Percentiles rank a stretch among this genome's conserved stretches.
These are phyloP conservation scores for Penicillium arizonense DNA, from an alignment of 495 filamentous ascomycete species.

Conservation along the genomic window DNA sequence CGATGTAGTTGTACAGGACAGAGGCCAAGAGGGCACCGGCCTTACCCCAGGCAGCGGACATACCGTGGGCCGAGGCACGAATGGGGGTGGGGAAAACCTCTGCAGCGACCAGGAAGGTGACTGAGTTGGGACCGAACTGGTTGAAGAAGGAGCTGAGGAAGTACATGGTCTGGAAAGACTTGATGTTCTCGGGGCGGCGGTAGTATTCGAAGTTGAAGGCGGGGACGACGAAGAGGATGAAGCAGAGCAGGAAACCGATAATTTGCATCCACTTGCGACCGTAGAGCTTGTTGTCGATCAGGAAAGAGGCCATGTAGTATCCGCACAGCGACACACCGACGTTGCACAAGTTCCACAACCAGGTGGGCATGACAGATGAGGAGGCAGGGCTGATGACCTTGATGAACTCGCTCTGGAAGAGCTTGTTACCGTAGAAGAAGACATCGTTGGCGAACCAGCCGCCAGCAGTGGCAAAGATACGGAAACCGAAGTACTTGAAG, in stretches of 20 bases:
- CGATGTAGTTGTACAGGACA: constrained; percentile 87
- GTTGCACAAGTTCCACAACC: constrained; percentile 90
- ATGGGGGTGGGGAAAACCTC: constrained; percentile 90
- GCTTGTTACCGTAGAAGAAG: constrained; percentile 98
- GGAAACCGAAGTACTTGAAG: constrained; percentile 75
- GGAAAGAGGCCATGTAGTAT: constrained; percentile 77
- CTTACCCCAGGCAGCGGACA: constrained; percentile 83
- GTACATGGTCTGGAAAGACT: constrained; percentile 87
- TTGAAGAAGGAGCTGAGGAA: constrained; percentile 94
- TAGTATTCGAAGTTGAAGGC: constrained; percentile 84
- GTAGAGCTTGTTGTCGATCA: constrained; percentile 90
- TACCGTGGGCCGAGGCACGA: constrained; percentile 85
- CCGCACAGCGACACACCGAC: constrained; percentile 76
- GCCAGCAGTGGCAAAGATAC: constrained; percentile 79
- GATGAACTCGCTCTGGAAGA: constrained; percentile 90
- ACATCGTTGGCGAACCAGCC: constrained; percentile 91
- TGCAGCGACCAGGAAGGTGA: constrained; percentile 88
- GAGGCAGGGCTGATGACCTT: constrained; percentile 60
- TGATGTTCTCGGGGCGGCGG: constrained; percentile 59
- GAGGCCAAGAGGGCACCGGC: constrained; percentile 78
- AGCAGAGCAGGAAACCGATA: constrained; percentile 80
- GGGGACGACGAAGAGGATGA: constrained; percentile 83
- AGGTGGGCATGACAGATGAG: constrained; percentile 70
- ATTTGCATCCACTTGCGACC: constrained; percentile 92
- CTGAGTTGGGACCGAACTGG: constrained; percentile 90